Conservation (phyloP, 2,329 filamentous ascomycete genomes). For the Ophidiomyces ophidiicola region DNA sequence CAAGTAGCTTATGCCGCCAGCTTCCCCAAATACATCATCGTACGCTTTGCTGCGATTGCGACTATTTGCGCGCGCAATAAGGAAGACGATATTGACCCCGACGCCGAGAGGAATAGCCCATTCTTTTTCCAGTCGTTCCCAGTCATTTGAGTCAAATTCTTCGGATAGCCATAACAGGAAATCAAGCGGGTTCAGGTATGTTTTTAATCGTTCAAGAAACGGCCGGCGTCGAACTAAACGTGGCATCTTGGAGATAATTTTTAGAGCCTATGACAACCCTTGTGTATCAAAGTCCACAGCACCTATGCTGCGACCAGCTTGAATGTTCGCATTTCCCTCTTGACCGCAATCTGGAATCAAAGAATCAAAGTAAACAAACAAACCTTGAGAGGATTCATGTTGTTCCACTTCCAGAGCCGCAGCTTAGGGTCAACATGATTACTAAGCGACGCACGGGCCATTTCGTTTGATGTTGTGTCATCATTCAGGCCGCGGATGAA, state of each 20-base stretch:
- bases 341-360: no score
- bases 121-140: slow-evolving; percentile 63
- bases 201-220: slow-evolving; percentile 65
- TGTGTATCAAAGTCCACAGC: no score
- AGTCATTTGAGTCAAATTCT: slow-evolving; percentile 81
- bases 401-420: no score
- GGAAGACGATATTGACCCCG: slow-evolving; percentile 62
- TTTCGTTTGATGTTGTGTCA: no score
- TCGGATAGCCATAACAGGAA: slow-evolving; percentile 84
- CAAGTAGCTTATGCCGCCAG: slow-evolving; percentile 51
- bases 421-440: no score
- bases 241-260: slow-evolving; percentile 49
- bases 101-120: slow-evolving; percentile 67
- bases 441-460: no score
- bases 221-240: slow-evolving; percentile 71
- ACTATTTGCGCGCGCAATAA: slow-evolving; percentile 71
- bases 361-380: no score
- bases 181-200: slow-evolving; percentile 75
- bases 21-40: slow-evolving; percentile 79
- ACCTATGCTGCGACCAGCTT: no score
- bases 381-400: no score
- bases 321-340: no score
- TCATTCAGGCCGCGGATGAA: no score
- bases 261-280: no score
- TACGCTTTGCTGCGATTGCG: slow-evolving; percentile 40